Evolutionary conservation across 345 rosid genomes (phyloP), one percentile per base, ranked within the genome.

Genomic region (Noccaea caerulescens): DNA sequence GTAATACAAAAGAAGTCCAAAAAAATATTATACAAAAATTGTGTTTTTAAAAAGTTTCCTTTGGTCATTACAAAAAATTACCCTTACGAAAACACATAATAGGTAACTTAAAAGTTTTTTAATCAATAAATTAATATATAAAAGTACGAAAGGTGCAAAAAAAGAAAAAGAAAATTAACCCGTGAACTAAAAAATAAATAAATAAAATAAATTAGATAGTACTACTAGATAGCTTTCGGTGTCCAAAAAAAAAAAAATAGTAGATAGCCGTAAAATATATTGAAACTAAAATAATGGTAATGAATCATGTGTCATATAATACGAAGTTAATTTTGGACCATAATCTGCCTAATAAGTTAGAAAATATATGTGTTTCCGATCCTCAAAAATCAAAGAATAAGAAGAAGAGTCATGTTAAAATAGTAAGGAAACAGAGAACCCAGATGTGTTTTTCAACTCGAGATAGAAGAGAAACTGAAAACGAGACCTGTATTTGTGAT

Each of bases 401-500:
- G 10, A 54, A 54, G 49, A n/a, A 44, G 49, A n/a, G 25, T 27
- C 20, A 46, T 16, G 34, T n/a, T 39, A n/a, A 25, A 38, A 34
- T 11, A 12, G 7, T 42, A 11, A 47, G 37, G 38, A 8, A 13
- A 4, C 9, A 66, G 20, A 2, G 7, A 64, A 41, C 6, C 1
- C 14, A 51, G 16, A 11, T 7, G 23, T 11, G 0, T 14, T n/a
- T 10, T 14, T 8, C 6, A 57, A 13, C 47, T 39, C 8, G 16
- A 46, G 16, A 33, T 1, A 30, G 10, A 69, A 37, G 14, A 59
- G 20, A 64, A 49, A 32, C 36, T 6, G 45, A 38, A 27, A 3
- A 18, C 33, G 18, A 82, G 7, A 76, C 99, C 96, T 91, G 88
- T 89, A 94, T 63, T 85, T 88, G 11, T 73, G 98, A 77, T 94